Evolutionary conservation across 768 basidiomycete species (phyloP).

Genomic region (Leccinum ochraceum): DNA sequence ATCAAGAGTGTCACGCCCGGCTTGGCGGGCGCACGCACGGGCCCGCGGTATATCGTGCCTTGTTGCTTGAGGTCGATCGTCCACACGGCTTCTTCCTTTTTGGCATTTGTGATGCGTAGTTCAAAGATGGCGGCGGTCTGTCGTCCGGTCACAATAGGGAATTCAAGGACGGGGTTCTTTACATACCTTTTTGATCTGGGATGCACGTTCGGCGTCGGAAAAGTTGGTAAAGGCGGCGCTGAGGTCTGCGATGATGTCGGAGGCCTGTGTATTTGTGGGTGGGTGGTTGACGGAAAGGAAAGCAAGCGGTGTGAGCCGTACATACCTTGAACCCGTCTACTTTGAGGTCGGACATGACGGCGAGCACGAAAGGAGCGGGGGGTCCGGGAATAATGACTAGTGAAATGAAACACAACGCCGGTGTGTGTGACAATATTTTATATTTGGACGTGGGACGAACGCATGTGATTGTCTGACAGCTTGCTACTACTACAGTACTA

Average conservation of each 20-base stretch:
- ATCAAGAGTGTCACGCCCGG: slow-evolving; percentile 82
- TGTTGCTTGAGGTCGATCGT: slow-evolving; percentile 93
- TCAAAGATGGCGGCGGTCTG: slow-evolving; percentile 90
- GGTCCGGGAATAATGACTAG: not conserved
- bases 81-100: slow-evolving; percentile 75
- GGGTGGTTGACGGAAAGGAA: not conserved
- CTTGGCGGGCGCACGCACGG: slow-evolving; percentile 48
- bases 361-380: too few relatives aligned
- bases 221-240: slow-evolving; percentile 50
- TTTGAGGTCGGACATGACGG: slow-evolving; percentile 69
- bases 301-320: not conserved
- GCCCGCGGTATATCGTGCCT: slow-evolving; percentile 64
- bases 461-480: slow-evolving; percentile 12
- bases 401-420: too few relatives aligned
- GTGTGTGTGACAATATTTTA: not conserved
- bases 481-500: too few relatives aligned
- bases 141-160: too few relatives aligned
- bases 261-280: slow-evolving; percentile 46
- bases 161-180: too few relatives aligned
- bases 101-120: slow-evolving; percentile 72
- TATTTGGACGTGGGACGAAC: not conserved
- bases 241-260: slow-evolving; percentile 60
- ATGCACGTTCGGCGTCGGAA: slow-evolving; percentile 61
- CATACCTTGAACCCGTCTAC: slow-evolving; percentile 71
- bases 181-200: slow-evolving; percentile 70